Conservation (phyloP, 1,284 basidiomycete species). For the Melampsora occidentalis region DNA sequence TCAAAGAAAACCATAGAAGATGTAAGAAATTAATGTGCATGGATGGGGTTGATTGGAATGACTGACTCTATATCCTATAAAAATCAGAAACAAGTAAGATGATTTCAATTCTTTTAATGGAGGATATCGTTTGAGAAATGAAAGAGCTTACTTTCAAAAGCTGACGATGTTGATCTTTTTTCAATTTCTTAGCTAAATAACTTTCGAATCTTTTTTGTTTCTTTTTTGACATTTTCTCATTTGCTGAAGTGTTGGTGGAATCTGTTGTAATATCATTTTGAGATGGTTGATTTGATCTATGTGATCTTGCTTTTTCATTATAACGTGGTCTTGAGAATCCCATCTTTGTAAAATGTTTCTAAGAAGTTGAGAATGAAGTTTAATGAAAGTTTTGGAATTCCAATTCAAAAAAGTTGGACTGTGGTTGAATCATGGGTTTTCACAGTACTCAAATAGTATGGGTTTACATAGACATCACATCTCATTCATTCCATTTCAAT, state of each 20-base stretch:
- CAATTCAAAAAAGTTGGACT: background rate
- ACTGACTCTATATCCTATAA: conserved; percentile 33
- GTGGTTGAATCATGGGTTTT: background rate
- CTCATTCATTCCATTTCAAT: background rate
- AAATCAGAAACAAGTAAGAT: background rate
- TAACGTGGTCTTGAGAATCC: conserved; percentile 40
- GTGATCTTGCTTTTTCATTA: conserved; percentile 42
- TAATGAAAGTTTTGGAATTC: background rate
- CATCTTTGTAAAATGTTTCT: conserved; percentile 3
- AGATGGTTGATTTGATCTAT: conserved; percentile 12
- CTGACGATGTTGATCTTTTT: conserved; percentile 35
- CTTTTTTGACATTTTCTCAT: conserved; percentile 62
- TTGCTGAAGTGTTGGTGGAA: background rate
- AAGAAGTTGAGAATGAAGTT: background rate
- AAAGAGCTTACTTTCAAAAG: conserved; percentile 26
- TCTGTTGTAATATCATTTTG: background rate
- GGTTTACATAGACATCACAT: background rate
- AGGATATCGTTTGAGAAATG: no score
- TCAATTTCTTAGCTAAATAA: conserved; percentile 62
- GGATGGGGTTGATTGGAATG: background rate
- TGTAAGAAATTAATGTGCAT: background rate
- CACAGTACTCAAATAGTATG: background rate
- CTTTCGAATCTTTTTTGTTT: conserved; percentile 77
- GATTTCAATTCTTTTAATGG: background rate
- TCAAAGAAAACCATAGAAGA: background rate